Evolutionary conservation across 768 basidiomycete species (phyloP).

Genomic region (Mycena epipterygia): DNA sequence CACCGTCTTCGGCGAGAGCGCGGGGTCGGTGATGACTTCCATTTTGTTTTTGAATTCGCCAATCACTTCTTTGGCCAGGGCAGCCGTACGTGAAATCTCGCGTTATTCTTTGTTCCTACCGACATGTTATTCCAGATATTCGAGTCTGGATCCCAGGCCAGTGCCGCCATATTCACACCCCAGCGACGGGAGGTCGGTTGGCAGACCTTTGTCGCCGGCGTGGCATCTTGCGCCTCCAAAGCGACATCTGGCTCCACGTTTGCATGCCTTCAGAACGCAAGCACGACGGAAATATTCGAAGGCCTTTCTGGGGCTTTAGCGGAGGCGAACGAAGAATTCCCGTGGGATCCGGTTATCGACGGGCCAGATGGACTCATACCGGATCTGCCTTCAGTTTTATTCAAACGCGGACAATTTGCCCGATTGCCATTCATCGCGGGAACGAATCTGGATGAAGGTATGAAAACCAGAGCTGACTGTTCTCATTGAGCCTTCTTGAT

Average conservation of each 20-base stretch:
- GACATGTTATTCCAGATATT: conserved; percentile 49
- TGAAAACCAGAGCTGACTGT: neutral
- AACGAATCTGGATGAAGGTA: conserved; percentile 61
- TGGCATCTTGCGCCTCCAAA: conserved; percentile 41
- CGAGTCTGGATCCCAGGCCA: conserved; percentile 57
- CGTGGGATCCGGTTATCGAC: conserved; percentile 57
- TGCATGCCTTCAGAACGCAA: conserved; percentile 45
- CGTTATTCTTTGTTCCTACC: neutral
- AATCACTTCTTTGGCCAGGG: conserved; percentile 44
- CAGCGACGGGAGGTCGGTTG: conserved; percentile 46
- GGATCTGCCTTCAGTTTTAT: conserved; percentile 52
- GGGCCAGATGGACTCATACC: conserved; percentile 55
- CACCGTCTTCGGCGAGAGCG: conserved; percentile 63
- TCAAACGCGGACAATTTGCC: conserved; percentile 50
- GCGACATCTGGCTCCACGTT: conserved; percentile 49
- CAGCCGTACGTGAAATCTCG: conserved; percentile 43
- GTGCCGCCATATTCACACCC: conserved; percentile 41
- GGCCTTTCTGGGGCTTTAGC: conserved; percentile 43
- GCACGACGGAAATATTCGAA: conserved; percentile 44
- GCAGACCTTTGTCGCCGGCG: conserved; percentile 47
- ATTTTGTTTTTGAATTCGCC: conserved; percentile 51
- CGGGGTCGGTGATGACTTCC: conserved; percentile 59
- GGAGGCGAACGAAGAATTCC: conserved; percentile 40
- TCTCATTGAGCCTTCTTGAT: neutral
- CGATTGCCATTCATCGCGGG: conserved; percentile 61